phyloP scores from a whole-genome alignment of 192 early-diverging fungal species.

The Coemansia reversa region DNA sequence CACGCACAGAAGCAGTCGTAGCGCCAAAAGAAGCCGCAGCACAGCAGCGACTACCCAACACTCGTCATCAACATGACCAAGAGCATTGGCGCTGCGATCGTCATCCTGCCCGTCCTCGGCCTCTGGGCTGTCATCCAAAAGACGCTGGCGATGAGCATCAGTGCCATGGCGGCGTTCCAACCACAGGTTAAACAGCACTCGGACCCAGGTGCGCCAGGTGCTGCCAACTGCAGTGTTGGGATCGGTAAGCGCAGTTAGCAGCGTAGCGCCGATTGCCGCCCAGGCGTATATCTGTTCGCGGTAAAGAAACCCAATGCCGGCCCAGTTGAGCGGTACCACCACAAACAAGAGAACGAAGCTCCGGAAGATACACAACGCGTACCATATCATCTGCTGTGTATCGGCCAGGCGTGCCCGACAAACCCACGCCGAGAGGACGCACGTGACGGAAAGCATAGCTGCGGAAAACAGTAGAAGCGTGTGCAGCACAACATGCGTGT shows the following conservation, averaged over 20 bases:
- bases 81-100: neutral
- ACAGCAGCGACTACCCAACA: neutral
- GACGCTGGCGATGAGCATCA: slow-evolving; percentile 14
- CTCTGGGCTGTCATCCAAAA: slow-evolving; percentile 10
- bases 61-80: neutral
- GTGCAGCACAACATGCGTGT: slow-evolving; percentile 35
- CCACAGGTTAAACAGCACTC: neutral
- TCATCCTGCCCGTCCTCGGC: slow-evolving; percentile 1
- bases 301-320: slow-evolving; percentile 38
- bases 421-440: slow-evolving; percentile 31
- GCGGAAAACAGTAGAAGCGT: slow-evolving; percentile 37
- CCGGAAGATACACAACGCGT: slow-evolving; percentile 35
- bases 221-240: slow-evolving; percentile 14
- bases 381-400: slow-evolving; percentile 27
- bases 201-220: slow-evolving; percentile 16
- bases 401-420: slow-evolving; percentile 29
- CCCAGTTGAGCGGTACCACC: slow-evolving; percentile 37
- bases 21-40: slow-evolving; percentile 1
- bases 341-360: slow-evolving; percentile 29
- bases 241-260: slow-evolving; percentile 37
- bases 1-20: slow-evolving; percentile 30
- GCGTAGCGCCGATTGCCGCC: slow-evolving; percentile 26
- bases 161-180: neutral
- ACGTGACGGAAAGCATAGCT: slow-evolving; percentile 22
- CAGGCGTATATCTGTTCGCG: slow-evolving; percentile 41